Conservation (phyloP, 2,329 filamentous ascomycete species). For the Fusarium concolor region DNA sequence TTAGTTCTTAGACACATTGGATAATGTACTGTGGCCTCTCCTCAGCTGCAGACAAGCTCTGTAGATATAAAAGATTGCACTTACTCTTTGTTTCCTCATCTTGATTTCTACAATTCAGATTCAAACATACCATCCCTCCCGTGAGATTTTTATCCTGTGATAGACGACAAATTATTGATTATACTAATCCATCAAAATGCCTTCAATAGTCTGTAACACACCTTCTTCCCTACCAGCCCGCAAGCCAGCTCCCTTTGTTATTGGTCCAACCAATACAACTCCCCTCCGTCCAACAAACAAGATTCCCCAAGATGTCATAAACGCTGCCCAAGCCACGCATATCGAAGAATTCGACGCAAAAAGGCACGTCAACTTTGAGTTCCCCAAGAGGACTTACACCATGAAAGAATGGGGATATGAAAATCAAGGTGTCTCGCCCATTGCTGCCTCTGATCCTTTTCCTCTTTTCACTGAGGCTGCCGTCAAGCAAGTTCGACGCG, state of each 20-base stretch:
- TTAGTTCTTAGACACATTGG: neutral
- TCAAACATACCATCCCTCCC: neutral
- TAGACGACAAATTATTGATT: too few species aligned
- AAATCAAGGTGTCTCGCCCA: slow-evolving; percentile 68
- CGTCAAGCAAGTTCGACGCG: slow-evolving; percentile 69
- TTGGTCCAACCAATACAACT: slow-evolving; percentile 48
- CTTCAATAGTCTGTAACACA: slow-evolving; percentile 1
- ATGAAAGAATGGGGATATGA: slow-evolving; percentile 73
- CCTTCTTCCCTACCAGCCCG: slow-evolving; percentile 3
- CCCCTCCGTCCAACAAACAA: slow-evolving; percentile 43
- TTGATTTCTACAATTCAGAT: neutral
- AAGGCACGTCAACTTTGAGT: slow-evolving; percentile 66
- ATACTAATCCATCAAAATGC: neutral
- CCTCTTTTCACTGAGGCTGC: slow-evolving; percentile 48
- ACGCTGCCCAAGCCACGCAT: slow-evolving; percentile 9
- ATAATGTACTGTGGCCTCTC: neutral
- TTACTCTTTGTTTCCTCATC: neutral
- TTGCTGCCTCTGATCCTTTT: slow-evolving; percentile 75
- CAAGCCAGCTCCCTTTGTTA: slow-evolving; percentile 39
- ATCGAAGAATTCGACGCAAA: slow-evolving; percentile 60
- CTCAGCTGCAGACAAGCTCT: too few species aligned
- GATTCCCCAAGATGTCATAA: slow-evolving; percentile 20
- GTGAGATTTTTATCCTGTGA: neutral
- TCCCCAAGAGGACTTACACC: slow-evolving; percentile 63
- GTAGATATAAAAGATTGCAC: slow-evolving; percentile 5